Evolutionary conservation across 129 eudicot species (phyloP), one percentile per base, ranked within the genome.

Genomic region (Chrysanthemum seticuspe): DNA sequence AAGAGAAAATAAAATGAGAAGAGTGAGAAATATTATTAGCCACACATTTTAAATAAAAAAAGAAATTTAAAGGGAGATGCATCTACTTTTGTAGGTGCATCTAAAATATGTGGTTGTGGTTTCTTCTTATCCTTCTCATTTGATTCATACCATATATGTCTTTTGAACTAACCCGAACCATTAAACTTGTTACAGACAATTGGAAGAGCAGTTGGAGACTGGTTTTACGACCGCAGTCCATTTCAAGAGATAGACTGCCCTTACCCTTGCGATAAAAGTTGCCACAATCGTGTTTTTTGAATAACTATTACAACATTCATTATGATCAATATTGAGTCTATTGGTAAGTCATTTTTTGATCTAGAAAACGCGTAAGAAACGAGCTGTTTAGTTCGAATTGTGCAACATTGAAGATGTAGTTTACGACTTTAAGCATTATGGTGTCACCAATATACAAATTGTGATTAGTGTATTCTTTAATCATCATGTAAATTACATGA

Each of bases 181-280:
- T 44, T 36, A 47, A 78, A n/a, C 55, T 29, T 53, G 49, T 6
- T 73, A 75, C 96, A 94, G 98, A 81, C 85, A 45, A 90, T 94
- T 73, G 97, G 91, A 72, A 75, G 85, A 79, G 98, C 98, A 50
- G 90, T 90, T 71, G 98, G 98, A 65, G 93, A 94, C 66, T 94
- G 97, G 98, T 90, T 70, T 74, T 82, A 74, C 29, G 93, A 94
- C 74, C 71, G 88, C 67, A 84, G 81, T 48, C 80, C 86, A 14
- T 90, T 94, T 74, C 88, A 90, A 70, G 85, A 79, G 83, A 81
- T 88, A 45, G 97, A 90, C 71, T 94, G 98, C 54, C 83, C 96
- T 7, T 94, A 87, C 62, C 98, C 98, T 34, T 94, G 98, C 74
- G 97, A 29, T 61, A 86, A 75, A 79, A 87, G 91, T 48, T 94